phyloP scores from a whole-genome alignment of 1,139 yeast genomes.

The Yamadazyma pseudoaaseri region DNA sequence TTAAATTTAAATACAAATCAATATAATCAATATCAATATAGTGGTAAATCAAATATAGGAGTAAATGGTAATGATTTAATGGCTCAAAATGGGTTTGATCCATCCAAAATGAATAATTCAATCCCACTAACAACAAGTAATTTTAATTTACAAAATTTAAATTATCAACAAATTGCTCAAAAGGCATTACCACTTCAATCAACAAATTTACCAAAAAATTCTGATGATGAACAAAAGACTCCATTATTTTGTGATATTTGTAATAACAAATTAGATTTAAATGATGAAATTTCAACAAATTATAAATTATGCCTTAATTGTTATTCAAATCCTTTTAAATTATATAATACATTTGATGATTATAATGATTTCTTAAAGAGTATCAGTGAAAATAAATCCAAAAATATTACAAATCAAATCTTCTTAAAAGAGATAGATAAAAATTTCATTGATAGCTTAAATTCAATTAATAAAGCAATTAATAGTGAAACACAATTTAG shows the following conservation, averaged over 20 bases:
- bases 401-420: conserved; percentile 29
- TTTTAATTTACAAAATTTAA: conserved; percentile 13
- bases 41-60: conserved; percentile 7
- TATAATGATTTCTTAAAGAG: conserved; percentile 34
- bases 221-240: conserved; percentile 4
- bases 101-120: conserved; percentile 8
- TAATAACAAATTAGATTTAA: conserved; percentile 19
- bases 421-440: conserved; percentile 38
- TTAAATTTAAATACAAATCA: conserved; percentile 13
- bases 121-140: conserved; percentile 11
- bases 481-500: conserved; percentile 37
- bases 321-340: conserved; percentile 32
- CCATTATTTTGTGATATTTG: conserved; percentile 29
- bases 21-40: conserved; percentile 14
- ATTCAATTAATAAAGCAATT: conserved; percentile 19
- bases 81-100: conserved; percentile 9
- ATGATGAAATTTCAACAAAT: conserved; percentile 23
- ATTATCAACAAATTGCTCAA: conserved; percentile 18
- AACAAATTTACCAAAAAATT: conserved; percentile 13
- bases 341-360: conserved; percentile 34
- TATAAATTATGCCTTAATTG: conserved; percentile 29
- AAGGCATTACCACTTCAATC: conserved; percentile 18
- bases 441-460: conserved; percentile 30
- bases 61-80: conserved; percentile 7
- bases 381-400: conserved; percentile 21